These are phyloP conservation scores for Trifolium dubium DNA, from an alignment of 306 rosid species.

Conservation along the genomic window DNA sequence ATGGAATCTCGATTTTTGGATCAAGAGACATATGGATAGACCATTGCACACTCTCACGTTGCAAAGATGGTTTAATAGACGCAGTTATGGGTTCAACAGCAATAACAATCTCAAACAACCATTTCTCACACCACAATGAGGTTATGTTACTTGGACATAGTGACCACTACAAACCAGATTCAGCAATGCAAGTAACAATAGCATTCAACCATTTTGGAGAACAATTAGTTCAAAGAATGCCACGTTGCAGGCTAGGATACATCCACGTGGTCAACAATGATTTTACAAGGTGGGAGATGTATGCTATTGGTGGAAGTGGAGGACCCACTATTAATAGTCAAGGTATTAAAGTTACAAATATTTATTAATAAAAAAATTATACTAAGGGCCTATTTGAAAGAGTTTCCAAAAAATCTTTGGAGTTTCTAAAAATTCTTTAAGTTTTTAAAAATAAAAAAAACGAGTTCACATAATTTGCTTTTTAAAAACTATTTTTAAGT, in stretches of 20 bases:
- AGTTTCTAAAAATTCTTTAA: no score
- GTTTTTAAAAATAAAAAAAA: no score
- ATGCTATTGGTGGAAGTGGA: slow-evolving; percentile 89
- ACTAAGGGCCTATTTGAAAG: no score
- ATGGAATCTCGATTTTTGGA: slow-evolving; percentile 78
- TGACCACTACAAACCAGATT: slow-evolving; percentile 67
- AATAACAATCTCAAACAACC: slow-evolving; percentile 80
- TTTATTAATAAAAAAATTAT: no score
- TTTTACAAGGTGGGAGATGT: slow-evolving; percentile 87
- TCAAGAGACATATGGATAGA: slow-evolving; percentile 83
- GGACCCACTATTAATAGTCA: slow-evolving; percentile 84
- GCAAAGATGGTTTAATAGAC: slow-evolving; percentile 84
- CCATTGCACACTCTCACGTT: slow-evolving; percentile 81
- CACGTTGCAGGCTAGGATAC: slow-evolving; percentile 82
- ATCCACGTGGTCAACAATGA: slow-evolving; percentile 90
- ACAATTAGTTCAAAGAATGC: slow-evolving; percentile 84
- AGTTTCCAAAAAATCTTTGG: no score
- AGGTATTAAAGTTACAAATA: slow-evolving; percentile 50
- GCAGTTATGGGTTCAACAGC: slow-evolving; percentile 93
- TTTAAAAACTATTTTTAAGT: no score
- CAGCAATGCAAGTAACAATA: slow-evolving; percentile 86
- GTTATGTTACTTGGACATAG: slow-evolving; percentile 91
- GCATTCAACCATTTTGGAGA: slow-evolving; percentile 94
- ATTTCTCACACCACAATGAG: slow-evolving; percentile 82
- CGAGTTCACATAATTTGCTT: no score